Evolutionary conservation across 1,284 basidiomycete species (phyloP), one percentile per base, ranked within the genome.

Genomic region (Termitomyces sp.): DNA sequence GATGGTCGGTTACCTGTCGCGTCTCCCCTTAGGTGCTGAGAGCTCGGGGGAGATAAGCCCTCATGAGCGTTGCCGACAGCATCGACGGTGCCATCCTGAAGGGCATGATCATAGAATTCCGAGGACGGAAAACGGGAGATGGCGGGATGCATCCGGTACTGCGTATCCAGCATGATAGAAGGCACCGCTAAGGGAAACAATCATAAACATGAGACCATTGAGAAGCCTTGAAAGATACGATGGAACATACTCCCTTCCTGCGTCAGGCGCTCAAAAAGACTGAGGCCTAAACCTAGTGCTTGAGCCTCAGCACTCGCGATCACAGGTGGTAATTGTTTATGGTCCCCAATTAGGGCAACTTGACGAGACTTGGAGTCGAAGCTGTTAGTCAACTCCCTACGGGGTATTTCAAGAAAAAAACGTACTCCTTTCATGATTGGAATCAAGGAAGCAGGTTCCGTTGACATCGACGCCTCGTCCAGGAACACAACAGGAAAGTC

Each of bases 381-480:
- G 54, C 54, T 57, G 56, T 50, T 36, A 55, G 50, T 41, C 15
- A 3, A 41, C n/a, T n/a, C 13, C 52, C 49, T 38, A 44, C 52
- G 13, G 15, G 2, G n/a, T n/a, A 3, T 30, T 26, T 24, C 5
- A 30, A 30, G 19, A 36, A 12, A 40, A 24, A 56, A 42, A 61
- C 31, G 54, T 71, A 90, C 89, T 1, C 92, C 92, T 80, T 90
- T 92, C 83, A 92, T 93, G 36, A 95, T 73, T 0, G 92, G 90
- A 55, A 95, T 84, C 43, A 94, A 72, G 10, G 89, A 87, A 21
- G 90, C 84, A 13, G 94, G 92, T 71, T 98, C 94, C 1, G 93
- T 96, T 10, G 92, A 94, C 92, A 96, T 97, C 8, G 90, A 92
- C 1, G 93, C 94, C 70, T 98, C 95, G 68, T 98, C 94, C 28